Percentiles rank a stretch among this genome's conserved stretches.
Evolutionary conservation across 2,329 filamentous ascomycete genomes (phyloP).

Genomic region (Sporothrix inflata): DNA sequence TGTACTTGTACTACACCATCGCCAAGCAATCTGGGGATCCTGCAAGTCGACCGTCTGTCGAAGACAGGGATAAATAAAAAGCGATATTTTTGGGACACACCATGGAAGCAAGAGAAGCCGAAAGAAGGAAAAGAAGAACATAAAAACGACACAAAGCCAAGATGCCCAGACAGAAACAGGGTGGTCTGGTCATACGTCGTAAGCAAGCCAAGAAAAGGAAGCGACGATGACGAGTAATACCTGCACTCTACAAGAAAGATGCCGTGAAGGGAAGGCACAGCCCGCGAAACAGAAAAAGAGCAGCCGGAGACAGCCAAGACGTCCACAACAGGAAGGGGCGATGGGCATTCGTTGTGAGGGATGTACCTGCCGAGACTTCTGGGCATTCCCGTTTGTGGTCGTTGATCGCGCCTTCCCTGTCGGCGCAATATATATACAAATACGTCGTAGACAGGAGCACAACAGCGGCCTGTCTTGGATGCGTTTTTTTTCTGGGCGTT

Average conservation of each 20-base stretch:
- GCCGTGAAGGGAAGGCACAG: neutral
- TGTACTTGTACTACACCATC: neutral
- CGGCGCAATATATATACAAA: neutral
- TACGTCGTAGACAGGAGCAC: neutral
- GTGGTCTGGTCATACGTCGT: constrained; percentile 8
- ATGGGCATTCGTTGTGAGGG: neutral
- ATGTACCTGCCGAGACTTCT: constrained; percentile 26
- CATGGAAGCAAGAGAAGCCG: constrained; percentile 16
- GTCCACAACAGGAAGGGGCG: constrained; percentile 12
- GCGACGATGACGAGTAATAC: neutral
- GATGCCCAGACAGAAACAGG: constrained; percentile 12
- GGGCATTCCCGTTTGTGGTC: constrained; percentile 18
- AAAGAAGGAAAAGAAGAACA: constrained; percentile 1
- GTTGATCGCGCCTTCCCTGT: constrained; percentile 18
- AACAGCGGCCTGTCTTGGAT: constrained; percentile 15
- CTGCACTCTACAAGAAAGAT: too few species aligned
- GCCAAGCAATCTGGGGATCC: constrained; percentile 22
- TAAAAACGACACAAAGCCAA: neutral
- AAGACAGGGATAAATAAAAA: neutral
- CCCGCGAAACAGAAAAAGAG: constrained; percentile 3
- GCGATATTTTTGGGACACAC: neutral
- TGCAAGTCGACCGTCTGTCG: constrained; percentile 2
- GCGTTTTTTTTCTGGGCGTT: constrained; percentile 7
- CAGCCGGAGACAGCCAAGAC: constrained; percentile 10
- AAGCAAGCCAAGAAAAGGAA: constrained; percentile 16